These are phyloP conservation scores for Mycena vulgaris DNA, from an alignment of 768 basidiomycete genomes.

Conservation along the genomic window DNA sequence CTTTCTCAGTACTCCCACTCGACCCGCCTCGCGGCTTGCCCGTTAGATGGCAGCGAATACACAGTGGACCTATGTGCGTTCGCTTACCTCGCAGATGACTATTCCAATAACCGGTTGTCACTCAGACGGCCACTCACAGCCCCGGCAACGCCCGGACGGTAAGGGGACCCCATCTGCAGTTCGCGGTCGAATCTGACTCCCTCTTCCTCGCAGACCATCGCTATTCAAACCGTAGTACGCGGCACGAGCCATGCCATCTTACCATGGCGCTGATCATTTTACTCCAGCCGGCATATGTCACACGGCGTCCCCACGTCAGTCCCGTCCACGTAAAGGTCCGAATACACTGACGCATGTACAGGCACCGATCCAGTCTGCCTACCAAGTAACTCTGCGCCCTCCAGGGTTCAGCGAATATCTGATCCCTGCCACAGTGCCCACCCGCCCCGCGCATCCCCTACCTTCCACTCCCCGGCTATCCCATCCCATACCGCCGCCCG, in stretches of 20 bases:
- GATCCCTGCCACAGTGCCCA: conserved; percentile 2
- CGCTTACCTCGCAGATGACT: neutral
- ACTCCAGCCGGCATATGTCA: neutral
- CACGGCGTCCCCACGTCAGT: neutral
- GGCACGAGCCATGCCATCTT: neutral
- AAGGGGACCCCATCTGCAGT: neutral
- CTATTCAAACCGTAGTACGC: neutral
- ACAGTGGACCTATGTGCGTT: neutral
- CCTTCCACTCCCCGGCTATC: conserved; percentile 6
- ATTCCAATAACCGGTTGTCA: neutral
- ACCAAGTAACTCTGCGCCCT: neutral
- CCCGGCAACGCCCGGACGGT: neutral
- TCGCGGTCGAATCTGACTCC: neutral
- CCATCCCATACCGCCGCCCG: neutral
- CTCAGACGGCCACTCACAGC: neutral
- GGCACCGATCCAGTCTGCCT: neutral
- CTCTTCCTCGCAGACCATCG: neutral
- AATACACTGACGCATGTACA: neutral
- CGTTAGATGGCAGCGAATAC: neutral
- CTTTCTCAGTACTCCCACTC: neutral
- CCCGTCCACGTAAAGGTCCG: neutral
- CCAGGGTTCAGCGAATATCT: neutral
- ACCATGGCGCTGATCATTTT: neutral
- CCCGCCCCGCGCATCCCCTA: conserved; percentile 16
- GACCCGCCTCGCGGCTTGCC: neutral